phyloP scores from a whole-genome alignment of 805 yeast species.

The Pachysolen tannophilus region DNA sequence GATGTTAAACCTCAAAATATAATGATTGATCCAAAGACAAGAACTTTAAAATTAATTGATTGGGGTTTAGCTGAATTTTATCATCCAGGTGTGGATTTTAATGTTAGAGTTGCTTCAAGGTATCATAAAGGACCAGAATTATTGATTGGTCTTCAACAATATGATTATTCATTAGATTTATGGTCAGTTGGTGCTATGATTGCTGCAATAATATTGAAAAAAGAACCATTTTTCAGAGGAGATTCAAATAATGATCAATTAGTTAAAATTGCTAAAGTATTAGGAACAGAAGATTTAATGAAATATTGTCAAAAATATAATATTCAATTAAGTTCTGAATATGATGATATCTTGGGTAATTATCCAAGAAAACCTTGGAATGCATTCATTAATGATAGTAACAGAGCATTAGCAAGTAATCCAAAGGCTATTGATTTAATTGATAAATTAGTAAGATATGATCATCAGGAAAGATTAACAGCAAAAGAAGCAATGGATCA shows the following conservation, averaged over 20 bases:
- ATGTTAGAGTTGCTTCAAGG: constrained; percentile 89
- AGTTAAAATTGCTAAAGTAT: constrained; percentile 78
- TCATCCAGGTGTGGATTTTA: constrained; percentile 82
- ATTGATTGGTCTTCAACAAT: constrained; percentile 75
- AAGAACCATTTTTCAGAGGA: constrained; percentile 91
- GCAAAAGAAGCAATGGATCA: constrained; percentile 89
- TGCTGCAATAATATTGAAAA: constrained; percentile 83
- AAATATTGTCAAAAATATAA: constrained; percentile 66
- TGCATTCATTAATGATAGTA: constrained; percentile 49
- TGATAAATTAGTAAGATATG: constrained; percentile 68
- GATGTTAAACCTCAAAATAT: constrained; percentile 95
- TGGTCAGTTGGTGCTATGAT: constrained; percentile 95
- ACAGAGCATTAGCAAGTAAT: constrained; percentile 40
- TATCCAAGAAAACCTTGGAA: constrained; percentile 64
- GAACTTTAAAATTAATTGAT: constrained; percentile 72
- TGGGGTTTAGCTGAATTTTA: constrained; percentile 97
- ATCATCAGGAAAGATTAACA: constrained; percentile 81
- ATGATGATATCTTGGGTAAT: constrained; percentile 60
- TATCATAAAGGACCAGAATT: constrained; percentile 93
- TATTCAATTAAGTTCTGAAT: constrained; percentile 63
- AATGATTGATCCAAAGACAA: constrained; percentile 80
- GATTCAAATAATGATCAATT: constrained; percentile 86
- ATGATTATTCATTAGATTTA: constrained; percentile 85
- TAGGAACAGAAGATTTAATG: constrained; percentile 78
- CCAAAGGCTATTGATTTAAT: constrained; percentile 60